Conservation (phyloP, 139 green algal genomes). For the Chloropicon primus region DNA sequence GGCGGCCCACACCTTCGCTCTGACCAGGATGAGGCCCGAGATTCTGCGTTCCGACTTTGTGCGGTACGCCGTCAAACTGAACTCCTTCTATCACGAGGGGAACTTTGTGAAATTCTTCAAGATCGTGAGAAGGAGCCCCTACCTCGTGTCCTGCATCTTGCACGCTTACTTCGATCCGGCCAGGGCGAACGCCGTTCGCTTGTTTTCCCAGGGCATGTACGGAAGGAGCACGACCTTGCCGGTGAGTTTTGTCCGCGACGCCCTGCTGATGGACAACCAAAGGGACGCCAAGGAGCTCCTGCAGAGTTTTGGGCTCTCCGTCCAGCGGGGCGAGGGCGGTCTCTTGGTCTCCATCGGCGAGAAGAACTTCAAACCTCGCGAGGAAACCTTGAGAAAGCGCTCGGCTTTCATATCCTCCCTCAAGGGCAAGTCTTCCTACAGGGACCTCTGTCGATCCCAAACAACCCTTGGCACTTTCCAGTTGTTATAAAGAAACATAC, state of each 20-base stretch:
- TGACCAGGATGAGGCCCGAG: conserved; percentile 18
- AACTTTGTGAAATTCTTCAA: conserved; percentile 48
- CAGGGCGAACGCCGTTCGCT: not conserved
- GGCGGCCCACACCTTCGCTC: conserved; percentile 9
- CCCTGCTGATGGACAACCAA: not conserved
- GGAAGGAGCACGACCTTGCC: not conserved
- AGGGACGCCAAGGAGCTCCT: not conserved
- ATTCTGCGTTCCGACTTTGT: conserved; percentile 16
- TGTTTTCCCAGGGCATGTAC: not conserved
- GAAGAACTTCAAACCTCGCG: not conserved
- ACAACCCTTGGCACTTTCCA: too few species aligned
- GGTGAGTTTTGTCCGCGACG: not conserved
- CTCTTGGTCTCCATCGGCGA: not conserved
- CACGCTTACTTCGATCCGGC: conserved; percentile 34
- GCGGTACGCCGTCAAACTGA: conserved; percentile 14
- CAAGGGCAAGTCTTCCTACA: too few species aligned
- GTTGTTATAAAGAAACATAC: too few species aligned
- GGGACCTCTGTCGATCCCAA: too few species aligned
- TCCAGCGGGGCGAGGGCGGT: not conserved
- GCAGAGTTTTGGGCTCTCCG: not conserved
- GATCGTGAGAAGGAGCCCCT: conserved; percentile 28
- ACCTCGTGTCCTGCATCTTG: conserved; percentile 47
- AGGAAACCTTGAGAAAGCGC: not conserved
- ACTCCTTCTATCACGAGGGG: not conserved
- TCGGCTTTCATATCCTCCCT: too few species aligned